Base-by-base conservation (phyloP, 140 eudicot species). In the Cichorium intybus region DNA sequence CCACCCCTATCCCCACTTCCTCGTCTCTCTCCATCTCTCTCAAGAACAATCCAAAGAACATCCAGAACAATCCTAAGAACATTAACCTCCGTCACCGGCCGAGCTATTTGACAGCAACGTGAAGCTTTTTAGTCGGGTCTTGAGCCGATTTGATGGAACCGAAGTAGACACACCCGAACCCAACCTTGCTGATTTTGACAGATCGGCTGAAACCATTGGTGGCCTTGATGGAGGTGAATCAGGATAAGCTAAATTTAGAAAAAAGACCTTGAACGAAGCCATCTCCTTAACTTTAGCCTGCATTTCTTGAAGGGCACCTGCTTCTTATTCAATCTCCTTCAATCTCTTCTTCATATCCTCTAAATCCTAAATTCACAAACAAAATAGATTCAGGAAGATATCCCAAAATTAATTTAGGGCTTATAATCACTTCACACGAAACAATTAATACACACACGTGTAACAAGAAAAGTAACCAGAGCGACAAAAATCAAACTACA, bases 71-170 rank as follows among this genome's bases (percentile, higher is more conserved):
- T 84, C 50, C 97, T 92, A 56, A 89, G 89, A 54, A 89, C 89
- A 79, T 86, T 86, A 24, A 89, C 97, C 73, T 89, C 97, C 0
- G 97, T 89, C 79, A 86, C 87, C 75, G 80, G 52, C 90, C 77
- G 4, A 90, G 87, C 64, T 90, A 95, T 74, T 90, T 90, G 64
- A 90, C 80, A 22, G 97, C 97, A 27, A 90, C 96, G 28, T 80
- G 90, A 33, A 79, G 12, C 77, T 79, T 87, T 46, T 39, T 51
- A 28, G 75, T 24, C 26, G 96, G 83, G 56, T 87, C 90, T 21
- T 87, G 83, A 15, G 77, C 62, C 56, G 75, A 76, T 81, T 82
- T 87, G 24, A 90, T 77, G 5, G 77, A 59, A 31, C 96, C 97
- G 54, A 72, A 73, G 56, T 69, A 87, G 29, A 90, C 97, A 55